Evolutionary conservation across 441 rosid genomes (phyloP).

Genomic region (Melastoma candidum): DNA sequence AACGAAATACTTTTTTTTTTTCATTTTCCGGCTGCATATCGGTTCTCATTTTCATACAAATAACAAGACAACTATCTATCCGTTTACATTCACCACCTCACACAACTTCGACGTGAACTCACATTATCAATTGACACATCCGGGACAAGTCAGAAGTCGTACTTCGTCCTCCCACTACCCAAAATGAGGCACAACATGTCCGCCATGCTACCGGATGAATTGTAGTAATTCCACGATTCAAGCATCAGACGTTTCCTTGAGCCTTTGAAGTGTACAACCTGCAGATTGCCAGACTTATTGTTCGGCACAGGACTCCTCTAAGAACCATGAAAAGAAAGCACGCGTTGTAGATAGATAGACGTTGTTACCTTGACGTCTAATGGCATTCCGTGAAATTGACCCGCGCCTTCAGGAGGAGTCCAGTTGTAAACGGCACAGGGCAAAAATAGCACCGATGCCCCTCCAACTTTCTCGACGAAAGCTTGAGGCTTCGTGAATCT

Average conservation of each 20-base stretch:
- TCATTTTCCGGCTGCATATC: too few species aligned
- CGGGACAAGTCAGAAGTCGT: slow-evolving; percentile 44
- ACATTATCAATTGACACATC: not conserved
- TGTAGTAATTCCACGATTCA: slow-evolving; percentile 80
- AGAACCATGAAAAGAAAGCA: not conserved
- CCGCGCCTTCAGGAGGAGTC: slow-evolving; percentile 99
- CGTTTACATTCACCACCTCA: too few species aligned
- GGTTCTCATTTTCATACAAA: too few species aligned
- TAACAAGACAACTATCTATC: too few species aligned
- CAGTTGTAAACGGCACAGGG: slow-evolving; percentile 81
- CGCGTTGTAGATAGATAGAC: not conserved
- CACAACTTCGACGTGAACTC: not conserved
- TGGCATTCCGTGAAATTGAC: slow-evolving; percentile 98
- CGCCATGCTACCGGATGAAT: slow-evolving; percentile 37
- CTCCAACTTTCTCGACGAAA: slow-evolving; percentile 48
- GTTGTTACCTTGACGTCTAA: slow-evolving; percentile 38
- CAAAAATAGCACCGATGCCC: slow-evolving; percentile 59
- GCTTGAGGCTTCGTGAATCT: slow-evolving; percentile 55
- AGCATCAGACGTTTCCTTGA: slow-evolving; percentile 95
- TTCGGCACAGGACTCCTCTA: not conserved
- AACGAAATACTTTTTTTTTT: too few species aligned
- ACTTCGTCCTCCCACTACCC: slow-evolving; percentile 84
- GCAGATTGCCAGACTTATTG: slow-evolving; percentile 4
- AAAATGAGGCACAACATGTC: slow-evolving; percentile 83
- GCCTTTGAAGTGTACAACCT: slow-evolving; percentile 95